These are phyloP conservation scores for Bryoerythrophyllum caledonicum DNA, from an alignment of 225 moss, liverwort and hornwort genomes.

Conservation along the genomic window DNA sequence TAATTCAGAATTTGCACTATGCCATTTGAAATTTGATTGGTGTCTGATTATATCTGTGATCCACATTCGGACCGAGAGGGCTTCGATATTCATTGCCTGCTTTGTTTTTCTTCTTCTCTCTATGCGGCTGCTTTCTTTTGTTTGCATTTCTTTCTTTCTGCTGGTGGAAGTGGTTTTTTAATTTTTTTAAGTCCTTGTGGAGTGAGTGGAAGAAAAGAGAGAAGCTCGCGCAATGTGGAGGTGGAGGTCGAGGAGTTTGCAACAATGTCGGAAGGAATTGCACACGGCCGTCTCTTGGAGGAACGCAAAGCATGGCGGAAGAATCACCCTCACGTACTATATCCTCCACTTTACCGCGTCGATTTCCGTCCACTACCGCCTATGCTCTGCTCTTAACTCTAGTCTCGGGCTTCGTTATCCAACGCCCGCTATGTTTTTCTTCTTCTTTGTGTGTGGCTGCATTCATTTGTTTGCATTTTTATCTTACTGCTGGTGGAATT, in stretches of 20 bases:
- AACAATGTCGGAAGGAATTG: constrained; percentile 93
- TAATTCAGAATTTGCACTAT: neutral
- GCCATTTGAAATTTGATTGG: neutral
- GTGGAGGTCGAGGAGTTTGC: neutral
- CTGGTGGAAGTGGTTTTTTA: neutral
- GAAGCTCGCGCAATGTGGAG: no score
- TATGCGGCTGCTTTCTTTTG: neutral
- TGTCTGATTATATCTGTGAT: neutral
- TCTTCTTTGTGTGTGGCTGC: no score
- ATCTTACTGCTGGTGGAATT: no score
- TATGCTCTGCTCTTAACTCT: neutral
- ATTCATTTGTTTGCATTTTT: no score
- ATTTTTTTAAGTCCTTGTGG: no score
- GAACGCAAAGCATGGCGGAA: constrained; percentile 99
- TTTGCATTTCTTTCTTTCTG: neutral
- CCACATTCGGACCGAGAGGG: neutral
- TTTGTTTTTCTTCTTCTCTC: no score
- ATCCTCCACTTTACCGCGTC: neutral
- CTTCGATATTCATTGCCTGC: no score
- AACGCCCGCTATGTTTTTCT: no score
- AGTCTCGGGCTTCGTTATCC: no score
- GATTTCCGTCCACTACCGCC: neutral
- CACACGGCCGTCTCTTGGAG: constrained; percentile 92
- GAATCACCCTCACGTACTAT: constrained; percentile 68
- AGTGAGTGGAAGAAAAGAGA: neutral